These are phyloP conservation scores for Wickerhamomyces mucosus DNA, from an alignment of 805 yeast genomes.

Conservation along the genomic window DNA sequence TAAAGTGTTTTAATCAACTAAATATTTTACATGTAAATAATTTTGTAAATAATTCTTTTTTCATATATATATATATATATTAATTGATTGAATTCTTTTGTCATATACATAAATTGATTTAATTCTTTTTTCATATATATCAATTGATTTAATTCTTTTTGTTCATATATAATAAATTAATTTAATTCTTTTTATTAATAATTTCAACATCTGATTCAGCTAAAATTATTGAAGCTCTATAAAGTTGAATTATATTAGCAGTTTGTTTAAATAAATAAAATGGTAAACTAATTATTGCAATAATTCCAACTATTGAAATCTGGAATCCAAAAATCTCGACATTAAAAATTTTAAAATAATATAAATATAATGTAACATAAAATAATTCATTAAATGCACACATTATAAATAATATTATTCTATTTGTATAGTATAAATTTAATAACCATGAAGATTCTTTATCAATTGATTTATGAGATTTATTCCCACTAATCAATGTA, in stretches of 20 bases:
- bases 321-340: constrained; percentile 23
- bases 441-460: constrained; percentile 62
- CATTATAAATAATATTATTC: constrained; percentile 72
- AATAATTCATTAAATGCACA: constrained; percentile 93
- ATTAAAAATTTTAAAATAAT: constrained; percentile 38
- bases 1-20: too few relatives aligned
- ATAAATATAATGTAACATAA: constrained; percentile 80
- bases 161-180: neutral
- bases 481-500: constrained; percentile 66
- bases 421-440: constrained; percentile 79
- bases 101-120: too few relatives aligned
- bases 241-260: constrained; percentile 81
- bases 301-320: constrained; percentile 50
- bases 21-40: too few relatives aligned
- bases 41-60: neutral
- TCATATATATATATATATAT: neutral
- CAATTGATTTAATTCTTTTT: neutral
- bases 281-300: constrained; percentile 61
- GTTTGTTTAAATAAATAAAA: constrained; percentile 86
- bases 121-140: too few relatives aligned
- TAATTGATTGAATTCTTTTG: too few relatives aligned
- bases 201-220: constrained; percentile 58
- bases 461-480: constrained; percentile 77
- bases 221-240: constrained; percentile 71
- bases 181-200: constrained; percentile 17